Evolutionary conservation across 495 filamentous ascomycete genomes (phyloP).

Genomic region (Talaromyces thailandensis): DNA sequence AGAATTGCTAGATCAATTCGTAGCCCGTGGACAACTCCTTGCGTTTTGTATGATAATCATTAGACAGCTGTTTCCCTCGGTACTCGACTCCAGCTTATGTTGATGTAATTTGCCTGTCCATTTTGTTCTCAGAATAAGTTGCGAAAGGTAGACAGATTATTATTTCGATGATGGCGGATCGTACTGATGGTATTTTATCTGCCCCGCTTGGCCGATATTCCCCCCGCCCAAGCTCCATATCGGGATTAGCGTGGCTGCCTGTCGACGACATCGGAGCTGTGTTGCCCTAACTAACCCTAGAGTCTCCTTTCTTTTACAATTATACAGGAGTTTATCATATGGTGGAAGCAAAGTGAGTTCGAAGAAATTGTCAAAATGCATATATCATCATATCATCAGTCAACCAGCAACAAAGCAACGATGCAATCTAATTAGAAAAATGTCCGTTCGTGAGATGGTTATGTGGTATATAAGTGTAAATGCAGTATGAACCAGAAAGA

Average conservation of each 20-base stretch:
- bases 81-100: neutral
- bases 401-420: neutral
- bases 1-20: neutral
- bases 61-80: neutral
- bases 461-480: neutral
- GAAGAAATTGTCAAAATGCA: neutral
- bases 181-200: neutral
- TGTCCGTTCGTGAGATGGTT: neutral
- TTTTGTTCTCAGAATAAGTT: neutral
- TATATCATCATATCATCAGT: neutral
- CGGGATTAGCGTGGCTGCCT: neutral
- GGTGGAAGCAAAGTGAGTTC: neutral
- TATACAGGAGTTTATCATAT: no score
- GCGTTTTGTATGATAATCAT: neutral
- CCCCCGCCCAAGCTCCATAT: conserved; percentile 4
- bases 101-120: neutral
- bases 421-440: neutral
- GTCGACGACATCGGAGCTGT: conserved; percentile 6
- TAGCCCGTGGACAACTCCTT: neutral
- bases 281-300: neutral
- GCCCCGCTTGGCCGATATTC: conserved; percentile 5
- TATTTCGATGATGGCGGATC: neutral
- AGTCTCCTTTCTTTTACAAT: neutral
- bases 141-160: neutral
- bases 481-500: neutral